These are phyloP conservation scores for Komagataella phaffii DNA, from an alignment of 805 yeast species.

Conservation along the genomic window DNA sequence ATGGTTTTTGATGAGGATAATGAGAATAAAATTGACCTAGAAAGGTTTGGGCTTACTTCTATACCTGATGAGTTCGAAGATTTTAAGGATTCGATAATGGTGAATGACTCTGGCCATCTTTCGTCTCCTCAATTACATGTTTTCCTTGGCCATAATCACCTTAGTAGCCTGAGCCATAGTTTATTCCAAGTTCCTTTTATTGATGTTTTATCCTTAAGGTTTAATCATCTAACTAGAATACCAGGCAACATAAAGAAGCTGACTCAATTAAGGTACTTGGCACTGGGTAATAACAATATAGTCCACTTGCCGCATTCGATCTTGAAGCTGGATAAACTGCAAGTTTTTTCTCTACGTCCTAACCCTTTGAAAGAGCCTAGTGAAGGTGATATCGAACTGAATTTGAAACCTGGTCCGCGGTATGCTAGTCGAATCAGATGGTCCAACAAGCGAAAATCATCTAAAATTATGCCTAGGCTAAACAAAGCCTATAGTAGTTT, in stretches of 20 bases:
- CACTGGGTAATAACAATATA: conserved; percentile 37
- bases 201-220: conserved; percentile 37
- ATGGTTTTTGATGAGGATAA: conserved; percentile 31
- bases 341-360: conserved; percentile 40
- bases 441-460: conserved; percentile 1
- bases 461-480: neutral
- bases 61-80: conserved; percentile 49
- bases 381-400: conserved; percentile 1
- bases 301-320: conserved; percentile 40
- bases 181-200: conserved; percentile 35
- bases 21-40: conserved; percentile 29
- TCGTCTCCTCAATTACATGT: conserved; percentile 27
- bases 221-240: conserved; percentile 29
- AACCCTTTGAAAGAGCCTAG: conserved; percentile 25
- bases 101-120: conserved; percentile 11
- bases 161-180: conserved; percentile 33
- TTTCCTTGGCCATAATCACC: conserved; percentile 34
- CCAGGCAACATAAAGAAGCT: conserved; percentile 34
- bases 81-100: conserved; percentile 36
- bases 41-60: conserved; percentile 28
- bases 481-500: neutral
- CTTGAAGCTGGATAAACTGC: conserved; percentile 26
- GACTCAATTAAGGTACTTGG: conserved; percentile 30
- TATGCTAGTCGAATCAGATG: conserved; percentile 13
- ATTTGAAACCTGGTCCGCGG: conserved; percentile 4